These are phyloP conservation scores for Trypanosoma rangeli DNA, from an alignment of 208 protist genomes.

Conservation along the genomic window DNA sequence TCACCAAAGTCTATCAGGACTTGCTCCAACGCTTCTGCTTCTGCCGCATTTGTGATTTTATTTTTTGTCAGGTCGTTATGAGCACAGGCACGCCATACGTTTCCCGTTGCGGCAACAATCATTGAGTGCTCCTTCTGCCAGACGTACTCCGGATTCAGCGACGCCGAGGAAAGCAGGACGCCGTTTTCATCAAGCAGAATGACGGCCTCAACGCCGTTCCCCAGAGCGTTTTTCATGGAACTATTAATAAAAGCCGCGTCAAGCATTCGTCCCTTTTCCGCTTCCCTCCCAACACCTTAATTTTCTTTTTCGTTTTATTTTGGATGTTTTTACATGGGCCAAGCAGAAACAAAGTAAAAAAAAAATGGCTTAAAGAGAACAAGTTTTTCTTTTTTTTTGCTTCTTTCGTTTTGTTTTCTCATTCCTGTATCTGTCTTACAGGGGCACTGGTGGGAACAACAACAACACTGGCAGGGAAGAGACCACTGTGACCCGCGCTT, in stretches of 20 bases:
- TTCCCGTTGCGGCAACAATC: conserved; percentile 62
- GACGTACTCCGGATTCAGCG: conserved; percentile 27
- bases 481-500: background rate
- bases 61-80: conserved; percentile 59
- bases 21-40: conserved; percentile 72
- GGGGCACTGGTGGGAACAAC: background rate
- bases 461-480: background rate
- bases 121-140: conserved; percentile 41
- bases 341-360: background rate
- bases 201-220: conserved; percentile 54
- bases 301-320: conserved; percentile 4
- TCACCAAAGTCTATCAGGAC: conserved; percentile 63
- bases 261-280: conserved; percentile 43
- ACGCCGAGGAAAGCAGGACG: conserved; percentile 56
- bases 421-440: background rate
- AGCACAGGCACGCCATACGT: conserved; percentile 79
- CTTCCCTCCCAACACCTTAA: background rate
- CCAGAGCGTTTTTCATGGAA: conserved; percentile 42
- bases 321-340: background rate
- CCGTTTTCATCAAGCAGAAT: conserved; percentile 61
- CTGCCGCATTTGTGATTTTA: conserved; percentile 52
- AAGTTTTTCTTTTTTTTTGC: conserved; percentile 11
- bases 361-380: no score
- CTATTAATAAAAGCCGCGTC: conserved; percentile 63
- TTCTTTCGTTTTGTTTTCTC: conserved; percentile 1